Evolutionary conservation across 768 basidiomycete genomes (phyloP), one percentile per base, ranked within the genome.

Genomic region (Suillus placidus): DNA sequence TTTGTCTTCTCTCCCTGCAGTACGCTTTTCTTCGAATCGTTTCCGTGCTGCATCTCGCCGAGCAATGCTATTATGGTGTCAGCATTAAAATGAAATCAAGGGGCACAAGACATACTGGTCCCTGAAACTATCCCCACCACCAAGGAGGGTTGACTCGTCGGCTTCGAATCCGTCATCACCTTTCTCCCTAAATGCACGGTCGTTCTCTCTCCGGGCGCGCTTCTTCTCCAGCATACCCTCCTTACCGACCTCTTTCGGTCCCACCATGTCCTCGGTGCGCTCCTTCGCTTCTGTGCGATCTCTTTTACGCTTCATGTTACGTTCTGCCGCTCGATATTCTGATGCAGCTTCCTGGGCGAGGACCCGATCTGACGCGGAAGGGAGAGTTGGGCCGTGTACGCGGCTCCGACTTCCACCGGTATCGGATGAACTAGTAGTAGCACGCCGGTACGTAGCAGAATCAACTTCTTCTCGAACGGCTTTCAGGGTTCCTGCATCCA

Each of bases 171-270:
- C 89, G 51, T 90, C 91, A 14, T 94, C 94, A 23, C 86, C 87
- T 60, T 80, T 81, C 52, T 94, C 92, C 62, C 90, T 81, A 74
- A 90, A 93, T 3, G 87, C 75, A 45, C 84, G 80, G 76, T 96
- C 91, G 16, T 80, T 80, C 68, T 93, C 93, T 67, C 94, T 82
- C 67, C 82, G 84, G 45, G 86, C 88, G 37, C 87, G 80, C 76
- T 94, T 93, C 82, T 95, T 95, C 80, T 96, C 95, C 67, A 95
- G 74, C 85, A 91, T 87, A 3, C 88, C 92, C 69, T 96, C 95
- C 62, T 88, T 82, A 1, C 95, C 95, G 5, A 91, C 87, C 66
- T 87, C 84, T 69, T 87, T 87, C n/a, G 94, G 93, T 10, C 90
- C 89, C 1, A 92, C 88, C 76, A 88, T 78, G 37, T 95, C 93